A percentile compares a stretch with the other conserved stretches of the same genome.
These are phyloP conservation scores for Pseudonectria foliicola DNA, from an alignment of 2,329 filamentous ascomycete species.

Conservation along the genomic window DNA sequence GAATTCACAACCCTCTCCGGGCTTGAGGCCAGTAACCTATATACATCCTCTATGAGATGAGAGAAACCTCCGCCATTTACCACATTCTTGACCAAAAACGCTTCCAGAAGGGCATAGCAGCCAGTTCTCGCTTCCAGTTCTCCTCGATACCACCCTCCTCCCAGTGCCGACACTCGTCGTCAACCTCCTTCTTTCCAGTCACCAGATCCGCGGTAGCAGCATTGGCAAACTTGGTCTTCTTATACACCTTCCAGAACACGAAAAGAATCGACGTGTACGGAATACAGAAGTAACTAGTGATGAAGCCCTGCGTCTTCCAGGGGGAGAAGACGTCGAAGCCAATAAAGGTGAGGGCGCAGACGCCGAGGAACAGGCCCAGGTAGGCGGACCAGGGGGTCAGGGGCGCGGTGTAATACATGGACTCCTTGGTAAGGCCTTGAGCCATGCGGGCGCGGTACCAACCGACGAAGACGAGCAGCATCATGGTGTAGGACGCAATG, in stretches of 20 bases:
- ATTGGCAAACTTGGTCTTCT: constrained; percentile 47
- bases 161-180: constrained; percentile 43
- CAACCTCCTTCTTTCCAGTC: constrained; percentile 58
- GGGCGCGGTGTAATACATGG: constrained; percentile 43
- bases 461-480: constrained; percentile 34
- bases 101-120: constrained; percentile 27
- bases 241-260: constrained; percentile 28
- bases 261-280: constrained; percentile 51
- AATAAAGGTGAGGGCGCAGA: constrained; percentile 45
- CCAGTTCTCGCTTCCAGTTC: constrained; percentile 31
- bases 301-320: constrained; percentile 40
- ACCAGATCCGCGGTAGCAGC: constrained; percentile 44
- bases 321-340: constrained; percentile 50
- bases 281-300: constrained; percentile 48
- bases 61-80: constrained; percentile 15
- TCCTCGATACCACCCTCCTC: constrained; percentile 40
- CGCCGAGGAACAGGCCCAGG: constrained; percentile 39
- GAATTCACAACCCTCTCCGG: too few relatives aligned
- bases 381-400: constrained; percentile 46
- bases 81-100: constrained; percentile 34
- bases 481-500: constrained; percentile 48
- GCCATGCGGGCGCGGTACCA: constrained; percentile 43
- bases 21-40: too few relatives aligned
- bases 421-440: constrained; percentile 37
- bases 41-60: too few relatives aligned